Evolutionary conservation across 257 asterid species (phyloP).

Genomic region (Solanum virginianum): DNA sequence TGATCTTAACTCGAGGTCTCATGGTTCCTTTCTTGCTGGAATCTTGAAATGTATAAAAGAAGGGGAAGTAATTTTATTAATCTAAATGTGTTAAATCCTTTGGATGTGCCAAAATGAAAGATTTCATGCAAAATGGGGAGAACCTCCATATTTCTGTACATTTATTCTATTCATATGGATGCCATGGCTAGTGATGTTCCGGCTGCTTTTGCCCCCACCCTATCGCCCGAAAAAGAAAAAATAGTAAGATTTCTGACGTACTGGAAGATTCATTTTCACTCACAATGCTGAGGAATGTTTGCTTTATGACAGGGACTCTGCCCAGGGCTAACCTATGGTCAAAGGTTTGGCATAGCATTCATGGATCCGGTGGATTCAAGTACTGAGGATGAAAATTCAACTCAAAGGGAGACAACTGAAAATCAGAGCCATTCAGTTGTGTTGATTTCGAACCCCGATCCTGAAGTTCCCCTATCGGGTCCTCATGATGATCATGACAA

Average conservation of each 20-base stretch:
- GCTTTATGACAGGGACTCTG: constrained; percentile 62
- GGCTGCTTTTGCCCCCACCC: neutral
- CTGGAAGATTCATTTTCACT: neutral
- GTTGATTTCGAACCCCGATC: constrained; percentile 20
- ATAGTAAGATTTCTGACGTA: neutral
- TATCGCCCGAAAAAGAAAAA: neutral
- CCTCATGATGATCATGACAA: constrained; percentile 17
- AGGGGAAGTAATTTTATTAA: neutral
- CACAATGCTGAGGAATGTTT: neutral
- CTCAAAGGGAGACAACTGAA: constrained; percentile 13
- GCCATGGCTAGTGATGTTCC: neutral
- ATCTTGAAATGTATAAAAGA: neutral
- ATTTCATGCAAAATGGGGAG: neutral
- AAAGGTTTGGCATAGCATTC: constrained; percentile 70
- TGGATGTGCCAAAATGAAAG: neutral
- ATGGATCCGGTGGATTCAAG: constrained; percentile 19
- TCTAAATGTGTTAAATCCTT: neutral
- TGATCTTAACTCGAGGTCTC: neutral
- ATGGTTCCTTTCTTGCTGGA: neutral
- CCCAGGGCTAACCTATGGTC: constrained; percentile 74
- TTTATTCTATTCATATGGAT: neutral
- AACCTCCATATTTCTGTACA: neutral
- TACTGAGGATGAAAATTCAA: constrained; percentile 28
- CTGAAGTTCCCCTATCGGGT: constrained; percentile 12
- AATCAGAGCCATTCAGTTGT: constrained; percentile 23